Percentiles rank a stretch among this genome's conserved stretches.
Conservation (phyloP, 192 early-diverging fungal species). For the Backusella westeae region DNA sequence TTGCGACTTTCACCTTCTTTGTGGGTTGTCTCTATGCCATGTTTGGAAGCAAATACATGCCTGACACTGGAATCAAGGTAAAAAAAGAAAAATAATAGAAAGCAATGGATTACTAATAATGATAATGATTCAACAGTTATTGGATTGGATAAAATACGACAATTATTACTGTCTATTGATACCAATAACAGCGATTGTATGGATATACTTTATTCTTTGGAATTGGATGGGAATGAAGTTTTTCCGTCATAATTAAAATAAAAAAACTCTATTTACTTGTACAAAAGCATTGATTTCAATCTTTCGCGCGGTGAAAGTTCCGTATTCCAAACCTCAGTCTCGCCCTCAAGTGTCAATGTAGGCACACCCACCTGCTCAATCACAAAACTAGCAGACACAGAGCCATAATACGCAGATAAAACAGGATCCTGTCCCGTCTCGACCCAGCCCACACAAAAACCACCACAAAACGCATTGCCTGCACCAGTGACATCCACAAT, state of each 20-base stretch:
- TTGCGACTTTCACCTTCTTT: conserved; percentile 58
- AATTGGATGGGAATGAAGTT: conserved; percentile 98
- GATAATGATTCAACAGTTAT: conserved; percentile 23
- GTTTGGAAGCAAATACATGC: conserved; percentile 67
- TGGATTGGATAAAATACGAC: conserved; percentile 75
- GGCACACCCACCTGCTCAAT: conserved; percentile 45
- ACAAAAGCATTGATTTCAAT: neutral
- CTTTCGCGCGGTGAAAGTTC: conserved; percentile 12
- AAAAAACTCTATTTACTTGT: neutral
- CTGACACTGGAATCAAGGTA: conserved; percentile 63
- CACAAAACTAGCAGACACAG: conserved; percentile 38
- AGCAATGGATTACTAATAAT: neutral
- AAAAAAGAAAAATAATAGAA: neutral
- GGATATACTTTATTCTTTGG: conserved; percentile 74
- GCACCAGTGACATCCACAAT: conserved; percentile 43
- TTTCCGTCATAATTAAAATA: conserved; percentile 76
- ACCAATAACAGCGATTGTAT: conserved; percentile 76
- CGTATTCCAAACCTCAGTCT: conserved; percentile 26
- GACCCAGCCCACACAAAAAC: conserved; percentile 34
- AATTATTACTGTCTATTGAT: conserved; percentile 82
- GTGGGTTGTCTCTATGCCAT: conserved; percentile 61
- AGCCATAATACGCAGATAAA: conserved; percentile 35
- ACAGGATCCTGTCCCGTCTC: conserved; percentile 31
- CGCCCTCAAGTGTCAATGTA: conserved; percentile 4
- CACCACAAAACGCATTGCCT: conserved; percentile 49